A percentile compares a stretch with the other conserved stretches of the same genome.
phyloP scores from a whole-genome alignment of 1,284 basidiomycete species.

The Moesziomyces sp. region DNA sequence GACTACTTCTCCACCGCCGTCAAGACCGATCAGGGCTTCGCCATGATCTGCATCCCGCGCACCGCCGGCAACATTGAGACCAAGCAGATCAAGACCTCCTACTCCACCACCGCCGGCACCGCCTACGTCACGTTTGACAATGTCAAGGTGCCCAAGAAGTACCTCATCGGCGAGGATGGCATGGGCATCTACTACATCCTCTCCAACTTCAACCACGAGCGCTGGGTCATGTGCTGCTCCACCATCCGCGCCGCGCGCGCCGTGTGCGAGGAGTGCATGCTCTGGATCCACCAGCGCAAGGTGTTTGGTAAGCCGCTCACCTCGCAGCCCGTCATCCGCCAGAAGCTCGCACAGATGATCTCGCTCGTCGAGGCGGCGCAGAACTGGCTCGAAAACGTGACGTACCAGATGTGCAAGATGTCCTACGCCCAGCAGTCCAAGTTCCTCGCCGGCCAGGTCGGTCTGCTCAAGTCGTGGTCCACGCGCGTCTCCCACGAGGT shows the following conservation, averaged over 20 bases:
- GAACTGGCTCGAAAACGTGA: slow-evolving; percentile 88
- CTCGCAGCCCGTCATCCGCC: slow-evolving; percentile 83
- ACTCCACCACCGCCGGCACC: slow-evolving; percentile 71
- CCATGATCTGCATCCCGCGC: slow-evolving; percentile 78
- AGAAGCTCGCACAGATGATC: slow-evolving; percentile 86
- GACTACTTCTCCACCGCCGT: slow-evolving; percentile 71
- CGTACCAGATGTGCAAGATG: slow-evolving; percentile 88
- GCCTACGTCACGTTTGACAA: slow-evolving; percentile 89
- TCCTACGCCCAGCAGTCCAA: slow-evolving; percentile 77
- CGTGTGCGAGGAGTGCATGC: slow-evolving; percentile 61
- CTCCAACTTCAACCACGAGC: slow-evolving; percentile 71
- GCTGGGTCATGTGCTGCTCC: slow-evolving; percentile 77
- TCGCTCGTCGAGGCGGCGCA: slow-evolving; percentile 83
- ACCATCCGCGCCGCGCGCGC: slow-evolving; percentile 73
- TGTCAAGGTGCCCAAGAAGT: slow-evolving; percentile 83
- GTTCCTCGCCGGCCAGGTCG: slow-evolving; percentile 75
- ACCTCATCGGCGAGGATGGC: slow-evolving; percentile 85
- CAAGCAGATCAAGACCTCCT: slow-evolving; percentile 77
- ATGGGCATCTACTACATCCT: slow-evolving; percentile 80
- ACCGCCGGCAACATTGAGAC: slow-evolving; percentile 76
- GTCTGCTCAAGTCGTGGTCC: slow-evolving; percentile 75
- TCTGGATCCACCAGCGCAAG: slow-evolving; percentile 67
- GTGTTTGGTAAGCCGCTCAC: slow-evolving; percentile 74
- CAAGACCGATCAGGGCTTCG: slow-evolving; percentile 78
- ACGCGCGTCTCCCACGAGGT: slow-evolving; percentile 69